A percentile compares a stretch with the other conserved stretches of the same genome.
Conservation (phyloP, 2,329 filamentous ascomycete genomes). For the Alternaria infectoria region DNA sequence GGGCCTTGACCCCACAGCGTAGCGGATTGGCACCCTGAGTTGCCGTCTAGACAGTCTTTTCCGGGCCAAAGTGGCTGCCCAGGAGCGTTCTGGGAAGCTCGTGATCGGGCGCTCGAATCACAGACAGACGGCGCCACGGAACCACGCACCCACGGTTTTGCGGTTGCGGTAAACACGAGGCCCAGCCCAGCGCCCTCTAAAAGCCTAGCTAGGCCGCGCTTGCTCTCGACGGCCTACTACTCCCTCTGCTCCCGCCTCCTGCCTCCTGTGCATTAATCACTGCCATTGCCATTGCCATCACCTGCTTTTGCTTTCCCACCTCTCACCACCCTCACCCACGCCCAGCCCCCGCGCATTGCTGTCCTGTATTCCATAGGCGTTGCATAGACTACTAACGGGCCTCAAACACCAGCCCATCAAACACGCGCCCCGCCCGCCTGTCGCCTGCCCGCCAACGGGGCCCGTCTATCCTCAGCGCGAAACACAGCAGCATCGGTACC, state of each 20-base stretch:
- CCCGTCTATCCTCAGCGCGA: conserved; percentile 26
- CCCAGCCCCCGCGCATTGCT: conserved; percentile 6
- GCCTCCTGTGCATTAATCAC: neutral
- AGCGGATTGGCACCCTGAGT: conserved; percentile 16
- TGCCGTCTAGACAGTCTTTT: conserved; percentile 17
- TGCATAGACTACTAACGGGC: conserved; percentile 21
- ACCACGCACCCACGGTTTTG: conserved; percentile 1
- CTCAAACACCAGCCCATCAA: conserved; percentile 12
- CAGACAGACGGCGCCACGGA: conserved; percentile 15
- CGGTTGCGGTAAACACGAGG: conserved; percentile 19
- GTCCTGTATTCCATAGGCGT: conserved; percentile 14
- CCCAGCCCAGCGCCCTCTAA: conserved; percentile 15
- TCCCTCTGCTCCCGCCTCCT: conserved; percentile 6
- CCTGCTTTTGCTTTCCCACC: conserved; percentile 3
- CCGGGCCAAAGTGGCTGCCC: conserved; percentile 4
- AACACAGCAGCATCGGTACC: conserved; percentile 36
- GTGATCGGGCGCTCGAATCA: conserved; percentile 27
- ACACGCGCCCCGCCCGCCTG: conserved; percentile 26
- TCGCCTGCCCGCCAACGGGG: conserved; percentile 16
- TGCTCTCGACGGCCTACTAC: conserved; percentile 17
- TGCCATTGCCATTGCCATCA: neutral
- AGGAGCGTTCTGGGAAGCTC: conserved; percentile 9
- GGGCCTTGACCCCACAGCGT: conserved; percentile 28
- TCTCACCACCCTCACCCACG: conserved; percentile 3
- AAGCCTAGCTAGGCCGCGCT: conserved; percentile 23